Evolutionary conservation across 2,329 filamentous ascomycete genomes (phyloP).

Genomic region (Cytospora paraplurivora): DNA sequence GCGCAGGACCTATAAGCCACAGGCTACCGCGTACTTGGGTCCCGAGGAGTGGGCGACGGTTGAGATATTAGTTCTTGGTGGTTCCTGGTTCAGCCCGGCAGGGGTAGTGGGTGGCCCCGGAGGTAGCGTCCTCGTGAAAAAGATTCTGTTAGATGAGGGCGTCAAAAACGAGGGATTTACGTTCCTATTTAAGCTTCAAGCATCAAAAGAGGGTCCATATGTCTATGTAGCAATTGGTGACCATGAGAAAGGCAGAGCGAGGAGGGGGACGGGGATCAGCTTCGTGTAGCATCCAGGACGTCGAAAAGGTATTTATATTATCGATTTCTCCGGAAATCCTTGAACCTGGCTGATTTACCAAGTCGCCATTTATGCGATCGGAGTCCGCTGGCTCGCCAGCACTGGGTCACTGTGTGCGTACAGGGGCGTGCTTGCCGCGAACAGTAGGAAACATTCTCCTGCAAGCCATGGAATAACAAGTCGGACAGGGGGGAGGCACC

Average conservation of each 20-base stretch:
- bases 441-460: slow-evolving; percentile 2
- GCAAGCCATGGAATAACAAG: slow-evolving; percentile 19
- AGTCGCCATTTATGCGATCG: slow-evolving; percentile 22
- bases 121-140: neutral
- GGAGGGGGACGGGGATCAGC: slow-evolving; percentile 17
- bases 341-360: slow-evolving; percentile 20
- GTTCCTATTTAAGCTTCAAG: slow-evolving; percentile 21
- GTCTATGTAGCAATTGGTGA: slow-evolving; percentile 15
- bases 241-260: slow-evolving; percentile 12
- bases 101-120: neutral
- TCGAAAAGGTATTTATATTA: slow-evolving; percentile 24
- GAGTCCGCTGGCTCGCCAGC: slow-evolving; percentile 17
- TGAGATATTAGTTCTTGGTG: neutral
- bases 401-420: slow-evolving; percentile 6
- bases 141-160: slow-evolving; percentile 1
- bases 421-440: slow-evolving; percentile 18
- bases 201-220: slow-evolving; percentile 18
- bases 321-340: slow-evolving; percentile 15
- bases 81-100: neutral
- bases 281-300: slow-evolving; percentile 21
- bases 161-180: slow-evolving; percentile 14
- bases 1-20: neutral
- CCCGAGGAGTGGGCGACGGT: neutral
- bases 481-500: slow-evolving; percentile 12
- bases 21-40: neutral